These are phyloP conservation scores for Chaetomiaceae sp. DNA, from an alignment of 2,329 filamentous ascomycete genomes.

Conservation along the genomic window DNA sequence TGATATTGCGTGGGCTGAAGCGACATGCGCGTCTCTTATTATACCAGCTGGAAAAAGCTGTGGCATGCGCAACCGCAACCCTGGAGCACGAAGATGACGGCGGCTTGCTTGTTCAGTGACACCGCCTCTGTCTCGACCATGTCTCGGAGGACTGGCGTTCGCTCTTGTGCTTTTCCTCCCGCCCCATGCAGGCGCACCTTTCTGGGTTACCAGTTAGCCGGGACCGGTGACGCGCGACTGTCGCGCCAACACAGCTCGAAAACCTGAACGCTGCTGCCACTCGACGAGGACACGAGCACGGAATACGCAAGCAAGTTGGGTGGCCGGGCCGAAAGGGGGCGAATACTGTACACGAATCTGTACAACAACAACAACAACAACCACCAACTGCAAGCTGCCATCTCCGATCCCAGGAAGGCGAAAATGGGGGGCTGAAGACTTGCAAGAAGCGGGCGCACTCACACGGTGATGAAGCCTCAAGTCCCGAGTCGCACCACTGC, in stretches of 20 bases:
- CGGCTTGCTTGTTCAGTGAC: background rate
- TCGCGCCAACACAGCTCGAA: background rate
- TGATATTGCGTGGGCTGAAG: no score
- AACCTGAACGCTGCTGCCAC: background rate
- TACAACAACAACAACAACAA: no score
- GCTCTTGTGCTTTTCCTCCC: background rate
- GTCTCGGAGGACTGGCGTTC: constrained; percentile 6
- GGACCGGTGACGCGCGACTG: background rate
- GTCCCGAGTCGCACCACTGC: background rate
- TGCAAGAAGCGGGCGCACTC: no score
- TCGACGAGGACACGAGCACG: background rate
- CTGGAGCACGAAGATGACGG: background rate
- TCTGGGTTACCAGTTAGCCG: background rate
- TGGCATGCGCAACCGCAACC: no score
- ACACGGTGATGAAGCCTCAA: background rate
- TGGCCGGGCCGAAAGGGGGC: constrained; percentile 1
- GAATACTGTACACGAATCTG: no score
- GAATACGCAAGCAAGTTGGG: constrained; percentile 1
- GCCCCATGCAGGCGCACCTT: background rate
- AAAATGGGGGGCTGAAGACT: no score
- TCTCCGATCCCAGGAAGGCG: no score
- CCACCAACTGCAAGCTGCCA: no score
- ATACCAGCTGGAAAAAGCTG: no score
- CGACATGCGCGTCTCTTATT: no score
- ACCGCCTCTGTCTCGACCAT: background rate